Evolutionary conservation across 371 early-diverging fungal species (phyloP), one percentile per base, ranked within the genome.

Genomic region (Batrachochytrium dendrobatidis): DNA sequence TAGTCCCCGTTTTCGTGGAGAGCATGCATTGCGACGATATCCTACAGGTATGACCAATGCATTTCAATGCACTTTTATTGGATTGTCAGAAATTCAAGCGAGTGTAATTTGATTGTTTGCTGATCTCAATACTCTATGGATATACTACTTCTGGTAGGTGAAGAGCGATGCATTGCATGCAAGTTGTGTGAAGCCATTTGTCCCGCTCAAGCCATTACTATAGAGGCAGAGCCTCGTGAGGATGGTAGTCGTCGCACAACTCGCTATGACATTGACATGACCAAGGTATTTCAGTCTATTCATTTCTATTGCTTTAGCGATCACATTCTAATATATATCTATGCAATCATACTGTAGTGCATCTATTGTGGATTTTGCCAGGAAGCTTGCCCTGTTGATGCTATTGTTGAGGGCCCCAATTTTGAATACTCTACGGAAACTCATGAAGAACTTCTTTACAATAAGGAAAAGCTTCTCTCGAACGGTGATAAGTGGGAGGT

Each of bases 401-500:
- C 98, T 58, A 97, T 97, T 77, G 98, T 97, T 22, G 98, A 97
- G 77, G 73, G 91, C 46, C 91, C 94, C 64, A 97, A 97, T 79
- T 95, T 91, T 73, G 98, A 97, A 73, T 94, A 87, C 72, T 83
- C 94, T 34, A 95, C 95, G 18, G 98, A 97, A 79, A 91, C 98
- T 44, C 92, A 90, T 74, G 98, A 97, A 58, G 79, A 80, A 58
- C 59, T 78, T 39, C 56, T 97, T 60, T 95, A 97, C 78, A 97
- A 95, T 83, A 94, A 93, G 84, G 95, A 97, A 70, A 97, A 97
- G 82, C 80, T 97, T 25, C 77, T 97, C 66, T 86, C 90, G 43
- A 97, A 97, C 68, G 98, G 98, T 67, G 98, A 97, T 77, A 94
- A 93, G 80, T 97, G 98, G 95, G 98, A 97, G 75, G 86, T 68